Percentiles rank a stretch among this genome's conserved stretches.
Evolutionary conservation across 2,329 filamentous ascomycete species (phyloP).

Genomic region (Eurotiales sp.): DNA sequence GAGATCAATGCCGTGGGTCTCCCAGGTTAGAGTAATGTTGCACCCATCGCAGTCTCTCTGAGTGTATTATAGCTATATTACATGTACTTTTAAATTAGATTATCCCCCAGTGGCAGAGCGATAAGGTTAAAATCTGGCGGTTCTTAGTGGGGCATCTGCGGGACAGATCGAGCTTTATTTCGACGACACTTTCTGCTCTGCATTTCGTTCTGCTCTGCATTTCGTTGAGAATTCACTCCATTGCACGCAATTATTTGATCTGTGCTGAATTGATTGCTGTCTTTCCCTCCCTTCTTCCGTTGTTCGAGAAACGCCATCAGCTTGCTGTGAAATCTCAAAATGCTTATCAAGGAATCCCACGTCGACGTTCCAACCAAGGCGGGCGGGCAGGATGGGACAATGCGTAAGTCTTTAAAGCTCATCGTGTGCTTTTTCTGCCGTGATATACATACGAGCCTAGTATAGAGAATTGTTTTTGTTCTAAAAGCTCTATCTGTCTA

Average conservation of each 20-base stretch:
- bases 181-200: background rate
- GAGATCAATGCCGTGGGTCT: no score
- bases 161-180: conserved; percentile 9
- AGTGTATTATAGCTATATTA: no score
- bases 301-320: no score
- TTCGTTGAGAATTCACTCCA: no score
- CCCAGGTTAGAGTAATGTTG: no score
- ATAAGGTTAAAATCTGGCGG: background rate
- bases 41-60: no score
- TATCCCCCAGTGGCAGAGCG: no score
- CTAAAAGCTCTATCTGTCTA: conserved; percentile 32
- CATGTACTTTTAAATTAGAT: no score
- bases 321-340: conserved; percentile 27
- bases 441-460: no score
- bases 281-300: background rate
- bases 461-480: no score
- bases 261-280: background rate
- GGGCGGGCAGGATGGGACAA: conserved; percentile 51
- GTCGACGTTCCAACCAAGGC: conserved; percentile 58
- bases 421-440: background rate
- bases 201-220: no score
- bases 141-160: conserved; percentile 8
- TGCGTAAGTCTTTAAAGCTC: conserved; percentile 48
- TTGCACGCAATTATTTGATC: background rate
- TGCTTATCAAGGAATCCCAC: conserved; percentile 59